Evolutionary conservation across 768 basidiomycete genomes (phyloP).

Genomic region (Rhizopogon salebrosus): DNA sequence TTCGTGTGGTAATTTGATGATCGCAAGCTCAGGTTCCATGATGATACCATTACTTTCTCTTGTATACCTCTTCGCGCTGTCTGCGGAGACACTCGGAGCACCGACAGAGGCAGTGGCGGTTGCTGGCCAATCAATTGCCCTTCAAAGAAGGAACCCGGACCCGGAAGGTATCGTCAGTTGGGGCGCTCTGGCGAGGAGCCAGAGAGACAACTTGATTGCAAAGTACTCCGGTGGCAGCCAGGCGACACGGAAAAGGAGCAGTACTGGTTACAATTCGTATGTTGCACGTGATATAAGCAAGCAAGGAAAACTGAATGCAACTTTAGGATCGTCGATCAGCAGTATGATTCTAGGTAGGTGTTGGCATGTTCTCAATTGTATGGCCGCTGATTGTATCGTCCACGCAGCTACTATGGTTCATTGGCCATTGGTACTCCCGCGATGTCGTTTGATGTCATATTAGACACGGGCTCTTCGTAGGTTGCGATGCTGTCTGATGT

Average conservation of each 20-base stretch:
- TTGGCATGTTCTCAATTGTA: neutral
- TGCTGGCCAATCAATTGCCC: conserved; percentile 16
- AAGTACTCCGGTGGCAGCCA: conserved; percentile 48
- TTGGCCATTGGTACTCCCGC: conserved; percentile 43
- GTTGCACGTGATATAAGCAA: conserved; percentile 14
- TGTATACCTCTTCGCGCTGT: conserved; percentile 8
- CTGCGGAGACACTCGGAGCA: conserved; percentile 6
- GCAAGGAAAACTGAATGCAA: neutral
- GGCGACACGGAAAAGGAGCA: conserved; percentile 32
- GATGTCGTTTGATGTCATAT: conserved; percentile 41
- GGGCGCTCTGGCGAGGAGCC: conserved; percentile 33
- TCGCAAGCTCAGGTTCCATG: neutral
- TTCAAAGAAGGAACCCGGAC: conserved; percentile 11
- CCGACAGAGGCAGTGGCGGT: conserved; percentile 8
- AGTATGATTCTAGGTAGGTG: conserved; percentile 56
- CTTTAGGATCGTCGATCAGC: conserved; percentile 57
- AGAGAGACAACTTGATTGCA: conserved; percentile 34
- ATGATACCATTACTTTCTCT: conserved; percentile 16
- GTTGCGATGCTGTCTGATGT: conserved; percentile 6
- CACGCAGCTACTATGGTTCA: conserved; percentile 31
- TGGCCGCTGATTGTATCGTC: neutral
- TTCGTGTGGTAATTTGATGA: neutral
- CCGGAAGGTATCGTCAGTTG: conserved; percentile 5
- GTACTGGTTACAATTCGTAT: conserved; percentile 48
- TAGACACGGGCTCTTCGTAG: conserved; percentile 47